Evolutionary conservation across 2,329 filamentous ascomycete genomes (phyloP).

Genomic region (Helminthosporium solani): DNA sequence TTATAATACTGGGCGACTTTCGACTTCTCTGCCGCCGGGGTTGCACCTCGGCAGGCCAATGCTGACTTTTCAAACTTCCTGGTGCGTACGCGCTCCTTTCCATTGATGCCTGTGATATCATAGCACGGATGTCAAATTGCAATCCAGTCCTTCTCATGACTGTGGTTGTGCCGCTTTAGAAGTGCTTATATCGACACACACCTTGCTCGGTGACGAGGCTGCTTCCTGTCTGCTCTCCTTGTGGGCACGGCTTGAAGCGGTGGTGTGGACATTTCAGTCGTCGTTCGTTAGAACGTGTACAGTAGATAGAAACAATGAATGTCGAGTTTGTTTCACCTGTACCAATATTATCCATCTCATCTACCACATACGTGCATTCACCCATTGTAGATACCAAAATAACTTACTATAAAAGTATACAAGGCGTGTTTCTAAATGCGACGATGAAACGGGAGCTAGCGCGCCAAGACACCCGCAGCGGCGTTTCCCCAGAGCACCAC

Average conservation of each 20-base stretch:
- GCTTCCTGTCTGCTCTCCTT: slow-evolving; percentile 7
- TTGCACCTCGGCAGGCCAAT: slow-evolving; percentile 16
- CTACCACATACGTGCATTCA: neutral
- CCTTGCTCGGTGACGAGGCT: slow-evolving; percentile 31
- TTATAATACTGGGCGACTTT: slow-evolving; percentile 26
- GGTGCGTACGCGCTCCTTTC: slow-evolving; percentile 4
- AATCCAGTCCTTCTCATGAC: slow-evolving; percentile 77
- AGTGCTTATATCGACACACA: slow-evolving; percentile 65
- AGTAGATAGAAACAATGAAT: neutral
- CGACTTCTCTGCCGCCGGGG: slow-evolving; percentile 8
- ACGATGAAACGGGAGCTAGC: slow-evolving; percentile 17
- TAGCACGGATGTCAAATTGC: slow-evolving; percentile 99
- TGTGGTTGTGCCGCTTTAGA: slow-evolving; percentile 92
- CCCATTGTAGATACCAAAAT: too few species aligned
- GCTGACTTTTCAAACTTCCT: slow-evolving; percentile 25
- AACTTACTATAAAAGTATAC: neutral
- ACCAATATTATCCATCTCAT: neutral
- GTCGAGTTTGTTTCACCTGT: neutral
- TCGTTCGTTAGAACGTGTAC: too few species aligned
- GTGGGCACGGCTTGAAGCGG: slow-evolving; percentile 12
- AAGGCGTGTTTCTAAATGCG: slow-evolving; percentile 1
- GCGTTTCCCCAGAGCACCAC: slow-evolving; percentile 4
- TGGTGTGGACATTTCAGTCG: slow-evolving; percentile 27
- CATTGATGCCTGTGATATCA: slow-evolving; percentile 11
- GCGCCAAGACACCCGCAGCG: slow-evolving; percentile 7